Evolutionary conservation across 495 filamentous ascomycete species (phyloP), one percentile per base, ranked within the genome.

Genomic region (Xylaria intraflava): DNA sequence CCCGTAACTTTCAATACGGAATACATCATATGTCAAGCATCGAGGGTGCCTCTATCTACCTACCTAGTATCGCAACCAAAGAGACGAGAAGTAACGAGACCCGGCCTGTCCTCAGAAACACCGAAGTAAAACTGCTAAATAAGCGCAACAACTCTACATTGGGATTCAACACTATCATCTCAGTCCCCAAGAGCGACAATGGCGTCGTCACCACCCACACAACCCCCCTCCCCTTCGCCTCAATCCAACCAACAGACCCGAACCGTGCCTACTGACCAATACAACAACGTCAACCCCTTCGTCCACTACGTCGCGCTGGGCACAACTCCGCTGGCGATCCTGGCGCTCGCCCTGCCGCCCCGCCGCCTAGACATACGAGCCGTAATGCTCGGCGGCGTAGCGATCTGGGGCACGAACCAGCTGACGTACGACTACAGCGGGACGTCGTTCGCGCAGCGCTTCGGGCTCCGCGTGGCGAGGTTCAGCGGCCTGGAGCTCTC

Each of bases 341-440:
- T 87, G 46, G 80, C 89, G 31, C 78, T 87, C 46, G 70, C 81
- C 52, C 76, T 95, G 12, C 92, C 92, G 3, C 88, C 89, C 0
- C 86, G 90, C 39, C 89, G 88, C 65, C 71, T 95, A 40, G 88
- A 84, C 64, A 26, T 80, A 50, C 85, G 82, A 69, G 77, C 86
- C 52, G 72, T 88, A 57, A 76, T 83, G 16, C 78, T 88, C 2
- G 72, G 70, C 38, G 70, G 72, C 49, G 73, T 80, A 7, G 88
- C 82, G 71, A 69, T 78, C 47, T 69, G 79, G 57, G 79, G 79
- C 46, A 82, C 84, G 16, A 84, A 89, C 69, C 79, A 88, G 60
- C 72, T 94, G 17, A 73, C 71, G n/a, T 51, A 67, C 24, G 70
- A 79, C 46, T 78, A 76, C 62, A 86, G 78, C n/a, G 85, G 86